A percentile compares a stretch with the other conserved stretches of the same genome.
Conservation (phyloP, 192 early-diverging fungal genomes). For the Linnemannia schmuckeri region DNA sequence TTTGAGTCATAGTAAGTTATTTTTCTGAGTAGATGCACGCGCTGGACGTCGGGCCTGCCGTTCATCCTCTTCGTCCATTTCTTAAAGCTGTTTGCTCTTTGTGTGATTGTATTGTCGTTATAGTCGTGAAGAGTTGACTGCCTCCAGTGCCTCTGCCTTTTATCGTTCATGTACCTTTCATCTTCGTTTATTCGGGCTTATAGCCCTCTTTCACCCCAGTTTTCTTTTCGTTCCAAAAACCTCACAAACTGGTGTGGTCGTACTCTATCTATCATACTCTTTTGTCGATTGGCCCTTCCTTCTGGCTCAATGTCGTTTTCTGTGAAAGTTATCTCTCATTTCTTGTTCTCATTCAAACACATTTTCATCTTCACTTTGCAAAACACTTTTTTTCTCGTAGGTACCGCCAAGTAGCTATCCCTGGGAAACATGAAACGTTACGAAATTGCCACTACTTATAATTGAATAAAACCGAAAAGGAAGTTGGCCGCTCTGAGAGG, state of each 20-base stretch:
- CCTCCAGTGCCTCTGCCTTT: background rate
- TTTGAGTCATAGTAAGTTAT: background rate
- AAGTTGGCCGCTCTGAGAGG: background rate
- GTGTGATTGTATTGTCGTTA: background rate
- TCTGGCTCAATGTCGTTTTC: too few species aligned
- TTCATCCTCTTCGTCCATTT: background rate
- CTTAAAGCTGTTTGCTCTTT: background rate
- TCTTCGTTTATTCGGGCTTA: too few species aligned
- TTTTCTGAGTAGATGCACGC: background rate
- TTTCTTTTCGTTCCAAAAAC: background rate
- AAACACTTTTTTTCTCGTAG: too few species aligned
- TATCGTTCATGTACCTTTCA: background rate
- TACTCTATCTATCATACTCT: background rate
- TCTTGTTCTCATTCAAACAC: background rate
- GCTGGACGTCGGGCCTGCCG: background rate
- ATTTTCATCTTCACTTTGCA: background rate
- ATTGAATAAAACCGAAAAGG: background rate
- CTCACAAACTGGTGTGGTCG: background rate
- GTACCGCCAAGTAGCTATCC: background rate
- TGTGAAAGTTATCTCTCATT: background rate
- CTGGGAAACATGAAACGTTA: background rate
- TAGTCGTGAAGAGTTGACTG: too few species aligned
- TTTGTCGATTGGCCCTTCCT: background rate
- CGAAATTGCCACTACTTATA: background rate
- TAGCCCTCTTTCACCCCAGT: background rate